These are phyloP conservation scores for Stromatinia cepivora DNA, from an alignment of 2,329 filamentous ascomycete genomes.

Conservation along the genomic window DNA sequence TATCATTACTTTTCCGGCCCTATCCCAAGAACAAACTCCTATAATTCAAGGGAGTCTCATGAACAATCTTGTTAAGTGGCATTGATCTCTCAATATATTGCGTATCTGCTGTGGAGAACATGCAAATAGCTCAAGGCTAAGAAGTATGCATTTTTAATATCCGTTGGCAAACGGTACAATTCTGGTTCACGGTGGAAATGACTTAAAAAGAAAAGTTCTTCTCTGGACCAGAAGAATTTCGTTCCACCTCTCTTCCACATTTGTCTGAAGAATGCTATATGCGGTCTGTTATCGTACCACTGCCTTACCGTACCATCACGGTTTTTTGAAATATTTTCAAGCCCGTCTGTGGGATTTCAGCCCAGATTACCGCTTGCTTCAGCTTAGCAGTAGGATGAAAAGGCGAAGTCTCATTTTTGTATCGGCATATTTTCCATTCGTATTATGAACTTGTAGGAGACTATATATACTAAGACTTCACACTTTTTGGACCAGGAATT, in stretches of 20 bases:
- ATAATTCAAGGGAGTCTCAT: not conserved
- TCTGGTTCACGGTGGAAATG: not conserved
- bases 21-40: not conserved
- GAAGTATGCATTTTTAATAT: too few relatives aligned
- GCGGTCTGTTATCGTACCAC: not conserved
- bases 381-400: not conserved
- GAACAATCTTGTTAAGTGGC: not conserved
- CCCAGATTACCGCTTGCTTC: not conserved
- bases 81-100: not conserved
- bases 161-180: not conserved
- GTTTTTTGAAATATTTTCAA: not conserved
- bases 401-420: not conserved
- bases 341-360: not conserved
- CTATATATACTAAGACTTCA: not conserved
- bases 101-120: too few relatives aligned
- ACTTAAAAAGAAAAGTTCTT: not conserved
- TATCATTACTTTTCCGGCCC: not conserved
- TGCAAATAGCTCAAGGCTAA: not conserved
- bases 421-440: too few relatives aligned
- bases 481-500: not conserved
- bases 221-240: not conserved
- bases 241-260: not conserved
- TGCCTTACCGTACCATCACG: not conserved
- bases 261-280: not conserved
- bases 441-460: too few relatives aligned